Base-by-base conservation (phyloP, 176 grass and related monocot species). In the Carex pumila region DNA sequence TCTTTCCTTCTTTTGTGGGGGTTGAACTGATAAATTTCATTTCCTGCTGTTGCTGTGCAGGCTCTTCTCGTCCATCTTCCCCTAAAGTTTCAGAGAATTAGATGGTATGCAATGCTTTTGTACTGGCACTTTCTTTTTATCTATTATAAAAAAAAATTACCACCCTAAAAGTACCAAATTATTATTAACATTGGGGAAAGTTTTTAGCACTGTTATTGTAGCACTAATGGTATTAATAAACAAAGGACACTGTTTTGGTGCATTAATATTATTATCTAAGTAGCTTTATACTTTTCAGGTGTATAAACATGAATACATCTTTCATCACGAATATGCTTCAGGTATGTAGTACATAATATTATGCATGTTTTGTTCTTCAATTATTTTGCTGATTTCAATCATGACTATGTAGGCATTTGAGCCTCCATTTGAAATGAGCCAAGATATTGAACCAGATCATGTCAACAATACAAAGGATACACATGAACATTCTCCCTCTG, bases 291-390 rank as follows among this genome's bases (percentile, higher is more conserved):
- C 65, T 82, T 84, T 87, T 68, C 89, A 99, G 96, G 96, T 95
- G 91, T 88, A 90, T 99, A 88, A 95, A 93, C 60, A 89, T 90
- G 86, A 99, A 99, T 86, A 71, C 89, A 85, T 83, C 89, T 67
- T 99, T 99, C 91, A 92, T 95, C 85, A 92, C 92, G 91, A 94
- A 87, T 79, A 95, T 99, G 96, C 93, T 99, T 89, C 89, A 94
- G 92, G 96, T 99, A 90, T 87, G 84, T 79, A 83, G 25, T 86
- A 67, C 79, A 70, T 10, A n/a, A 12, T n/a, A 56, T 68, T 52
- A 15, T 59, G 8, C 61, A 82, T 31, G 34, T 85, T 53, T 65
- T 66, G 71, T 3, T 30, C 39, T 39, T 88, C 31, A 69, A 37
- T 76, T 72, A 72, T 79, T 57, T 22, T 59, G 13, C 82, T 83